Percentiles rank a stretch among this genome's conserved stretches.
Conservation (phyloP, 1,139 yeast genomes). For the Taphrina pruni region DNA sequence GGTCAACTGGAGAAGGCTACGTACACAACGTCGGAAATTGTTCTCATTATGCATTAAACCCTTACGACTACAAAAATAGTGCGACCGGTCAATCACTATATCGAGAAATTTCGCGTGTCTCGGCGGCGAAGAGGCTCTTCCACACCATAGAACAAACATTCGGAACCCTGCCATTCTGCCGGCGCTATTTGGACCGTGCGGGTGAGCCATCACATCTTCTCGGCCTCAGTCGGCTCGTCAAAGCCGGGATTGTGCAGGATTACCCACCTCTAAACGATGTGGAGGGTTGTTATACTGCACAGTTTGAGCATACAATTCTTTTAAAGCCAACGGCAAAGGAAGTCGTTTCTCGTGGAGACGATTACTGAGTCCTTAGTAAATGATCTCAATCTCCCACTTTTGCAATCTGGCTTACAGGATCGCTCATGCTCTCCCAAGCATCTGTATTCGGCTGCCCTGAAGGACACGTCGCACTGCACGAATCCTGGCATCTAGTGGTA, state of each 20-base stretch:
- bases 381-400: no score
- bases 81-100: conserved; percentile 56
- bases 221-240: conserved; percentile 82
- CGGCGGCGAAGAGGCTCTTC: conserved; percentile 70
- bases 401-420: no score
- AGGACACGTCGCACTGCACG: no score
- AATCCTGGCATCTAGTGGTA: no score
- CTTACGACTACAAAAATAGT: conserved; percentile 20
- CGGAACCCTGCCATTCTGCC: conserved; percentile 95
- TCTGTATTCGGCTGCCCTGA: no score
- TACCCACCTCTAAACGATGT: conserved; percentile 95
- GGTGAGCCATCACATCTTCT: conserved; percentile 91
- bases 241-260: conserved; percentile 84
- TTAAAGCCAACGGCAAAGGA: conserved; percentile 92
- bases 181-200: conserved; percentile 86
- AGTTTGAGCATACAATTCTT: conserved; percentile 90
- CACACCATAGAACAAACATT: conserved; percentile 75
- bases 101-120: conserved; percentile 62
- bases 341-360: conserved; percentile 93
- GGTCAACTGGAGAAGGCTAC: conserved; percentile 93
- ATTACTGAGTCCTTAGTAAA: conserved; percentile 58
- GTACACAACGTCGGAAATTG: conserved; percentile 88
- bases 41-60: conserved; percentile 78
- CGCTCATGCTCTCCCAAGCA: no score
- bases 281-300: conserved; percentile 91